Conservation (phyloP, 108 stramenopile species). For the Mediolabrus comicus region DNA sequence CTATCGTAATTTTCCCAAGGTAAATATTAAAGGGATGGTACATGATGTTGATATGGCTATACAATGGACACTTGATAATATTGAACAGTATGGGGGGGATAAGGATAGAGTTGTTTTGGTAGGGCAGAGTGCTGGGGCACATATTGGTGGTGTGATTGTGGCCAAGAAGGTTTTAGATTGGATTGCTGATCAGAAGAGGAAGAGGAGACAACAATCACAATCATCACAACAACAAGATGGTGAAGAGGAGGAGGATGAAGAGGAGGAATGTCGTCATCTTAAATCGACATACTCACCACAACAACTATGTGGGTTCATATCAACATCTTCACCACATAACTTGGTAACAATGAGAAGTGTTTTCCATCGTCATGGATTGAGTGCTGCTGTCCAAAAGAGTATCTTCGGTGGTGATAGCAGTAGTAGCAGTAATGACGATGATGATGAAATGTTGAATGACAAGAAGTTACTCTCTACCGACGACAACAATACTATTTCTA, state of each 20-base stretch:
- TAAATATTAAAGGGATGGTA: conserved; percentile 57
- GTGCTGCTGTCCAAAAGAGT: conserved; percentile 27
- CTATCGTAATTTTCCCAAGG: conserved; percentile 68
- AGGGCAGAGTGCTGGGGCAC: conserved; percentile 76
- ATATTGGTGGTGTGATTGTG: conserved; percentile 47
- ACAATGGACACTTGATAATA: conserved; percentile 56
- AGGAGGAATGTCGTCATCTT: conserved; percentile 8
- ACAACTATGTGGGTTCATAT: conserved; percentile 50
- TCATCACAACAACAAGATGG: not conserved
- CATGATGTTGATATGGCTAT: conserved; percentile 60
- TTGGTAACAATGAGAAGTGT: conserved; percentile 42
- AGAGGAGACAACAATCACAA: not conserved
- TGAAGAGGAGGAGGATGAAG: not conserved
- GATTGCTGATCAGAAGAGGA: not conserved
- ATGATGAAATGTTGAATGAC: not conserved
- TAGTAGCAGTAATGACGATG: not conserved
- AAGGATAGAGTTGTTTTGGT: conserved; percentile 47
- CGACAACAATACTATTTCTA: not conserved
- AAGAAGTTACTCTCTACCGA: not conserved
- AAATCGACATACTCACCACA: conserved; percentile 10
- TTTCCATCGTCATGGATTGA: conserved; percentile 51
- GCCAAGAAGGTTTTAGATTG: conserved; percentile 38
- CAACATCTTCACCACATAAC: conserved; percentile 53
- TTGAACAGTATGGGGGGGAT: conserved; percentile 67
- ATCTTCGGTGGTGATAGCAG: conserved; percentile 49